Evolutionary conservation across 2,329 filamentous ascomycete genomes (phyloP), one percentile per base, ranked within the genome.

Genomic region (Calonectria montana): DNA sequence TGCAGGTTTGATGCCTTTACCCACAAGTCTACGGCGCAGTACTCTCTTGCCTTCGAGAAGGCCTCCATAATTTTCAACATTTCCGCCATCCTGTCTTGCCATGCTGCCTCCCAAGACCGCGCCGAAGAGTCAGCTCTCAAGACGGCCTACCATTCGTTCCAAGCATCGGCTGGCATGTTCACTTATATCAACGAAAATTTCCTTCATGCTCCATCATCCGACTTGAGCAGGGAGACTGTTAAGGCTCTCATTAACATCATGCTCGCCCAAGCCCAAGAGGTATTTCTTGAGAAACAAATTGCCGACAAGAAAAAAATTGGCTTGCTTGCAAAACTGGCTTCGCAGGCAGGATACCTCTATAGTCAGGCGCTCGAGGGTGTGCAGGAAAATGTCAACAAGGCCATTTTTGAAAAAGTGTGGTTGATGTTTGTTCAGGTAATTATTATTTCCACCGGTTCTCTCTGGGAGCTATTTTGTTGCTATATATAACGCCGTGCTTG

Each of bases 101-200:
- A 99, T 88, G 97, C 96, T 73, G 95, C 96, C 50, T 90, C 94
- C 81, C 97, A 99, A 85, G 96, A 97, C 77, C 92, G 97, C 62
- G 94, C 94, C 75, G 96, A 98, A 81, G 97, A 99, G 81, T 90
- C 94, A 7, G 96, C 96, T 39, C 90, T 98, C 82, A 99, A 99
- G 86, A 96, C 95, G 16, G 95, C 97, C 21, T 99, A 98, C 82
- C 96, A 99, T 84, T 98, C 96, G 23, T 98, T 98, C 86, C 97
- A 99, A 84, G 97, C 97, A 47, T 96, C 96, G 9, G 97, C 97
- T 12, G 97, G 97, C 86, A 99, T 99, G 97, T 99, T 98, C 84
- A 98, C 96, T 65, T 99, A 99, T 81, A 99, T 99, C 86, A 99
- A 99, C 84, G 97, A 99, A 85, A 99, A 99, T 86, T 99, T 99